These are phyloP conservation scores for Lentinus brumalis DNA, from an alignment of 768 basidiomycete species.

Conservation along the genomic window DNA sequence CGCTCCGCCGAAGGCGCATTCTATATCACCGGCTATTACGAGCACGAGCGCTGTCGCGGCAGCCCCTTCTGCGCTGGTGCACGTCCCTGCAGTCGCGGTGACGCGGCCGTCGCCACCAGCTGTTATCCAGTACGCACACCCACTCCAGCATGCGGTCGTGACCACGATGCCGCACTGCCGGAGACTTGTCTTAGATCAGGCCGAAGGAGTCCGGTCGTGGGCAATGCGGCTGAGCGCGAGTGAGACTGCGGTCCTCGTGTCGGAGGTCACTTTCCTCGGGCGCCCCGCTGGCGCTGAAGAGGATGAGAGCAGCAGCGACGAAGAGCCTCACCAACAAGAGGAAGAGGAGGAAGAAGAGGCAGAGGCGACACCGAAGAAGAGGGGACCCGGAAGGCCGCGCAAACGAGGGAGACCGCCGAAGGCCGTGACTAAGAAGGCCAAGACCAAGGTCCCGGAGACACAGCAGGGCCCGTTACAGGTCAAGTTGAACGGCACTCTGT, in stretches of 20 bases:
- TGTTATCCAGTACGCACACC: conserved; percentile 10
- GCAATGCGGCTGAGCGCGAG: conserved; percentile 58
- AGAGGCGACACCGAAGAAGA: not conserved
- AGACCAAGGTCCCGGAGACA: conserved; percentile 25
- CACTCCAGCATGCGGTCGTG: conserved; percentile 53
- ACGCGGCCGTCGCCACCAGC: conserved; percentile 22
- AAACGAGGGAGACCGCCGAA: conserved; percentile 22
- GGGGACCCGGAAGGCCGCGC: conserved; percentile 2
- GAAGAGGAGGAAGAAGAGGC: conserved; percentile 29
- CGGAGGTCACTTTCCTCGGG: conserved; percentile 50
- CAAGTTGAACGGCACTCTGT: conserved; percentile 58
- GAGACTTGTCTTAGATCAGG: conserved; percentile 57
- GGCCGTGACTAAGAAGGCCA: conserved; percentile 21
- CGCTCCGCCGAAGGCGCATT: conserved; percentile 6
- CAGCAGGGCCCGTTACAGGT: conserved; percentile 52
- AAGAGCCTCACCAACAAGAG: conserved; percentile 16
- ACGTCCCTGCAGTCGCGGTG: conserved; percentile 1
- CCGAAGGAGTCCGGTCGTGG: conserved; percentile 77
- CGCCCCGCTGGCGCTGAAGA: conserved; percentile 52
- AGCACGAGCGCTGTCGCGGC: conserved; percentile 22
- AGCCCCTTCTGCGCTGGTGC: conserved; percentile 24
- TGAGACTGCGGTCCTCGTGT: conserved; percentile 59
- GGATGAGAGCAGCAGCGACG: conserved; percentile 40
- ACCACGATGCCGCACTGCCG: conserved; percentile 61
- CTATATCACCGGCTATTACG: conserved; percentile 17